These are phyloP conservation scores for Apiospora kogelbergensis DNA, from an alignment of 2,329 filamentous ascomycete genomes.

Conservation along the genomic window DNA sequence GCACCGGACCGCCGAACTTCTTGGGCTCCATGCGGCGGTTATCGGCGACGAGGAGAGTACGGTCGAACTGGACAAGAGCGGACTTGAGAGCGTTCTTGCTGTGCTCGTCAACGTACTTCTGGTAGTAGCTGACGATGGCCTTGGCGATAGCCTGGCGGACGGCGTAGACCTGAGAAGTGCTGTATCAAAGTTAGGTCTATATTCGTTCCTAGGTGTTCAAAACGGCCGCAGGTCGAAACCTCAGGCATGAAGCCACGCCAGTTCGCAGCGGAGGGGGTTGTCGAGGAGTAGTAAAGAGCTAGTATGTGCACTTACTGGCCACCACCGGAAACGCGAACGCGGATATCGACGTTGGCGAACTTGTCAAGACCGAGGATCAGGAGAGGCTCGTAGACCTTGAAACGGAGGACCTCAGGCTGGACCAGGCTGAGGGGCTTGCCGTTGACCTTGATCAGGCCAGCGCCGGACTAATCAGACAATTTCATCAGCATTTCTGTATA, in stretches of 20 bases:
- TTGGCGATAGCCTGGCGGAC: constrained; percentile 99
- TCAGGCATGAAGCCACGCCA: not conserved
- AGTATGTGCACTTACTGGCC: constrained; percentile 61
- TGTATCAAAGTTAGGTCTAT: not conserved
- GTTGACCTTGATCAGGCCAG: constrained; percentile 96
- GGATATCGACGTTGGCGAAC: constrained; percentile 95
- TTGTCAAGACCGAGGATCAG: constrained; percentile 97
- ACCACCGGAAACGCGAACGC: constrained; percentile 93
- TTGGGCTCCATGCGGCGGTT: constrained; percentile 99
- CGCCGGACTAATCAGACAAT: constrained; percentile 24
- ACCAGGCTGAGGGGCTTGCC: constrained; percentile 92
- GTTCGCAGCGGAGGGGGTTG: not conserved
- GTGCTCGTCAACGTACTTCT: constrained; percentile 99
- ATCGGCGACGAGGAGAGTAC: constrained; percentile 96
- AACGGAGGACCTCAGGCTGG: constrained; percentile 94
- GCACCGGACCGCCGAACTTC: constrained; percentile 96
- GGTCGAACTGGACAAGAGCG: constrained; percentile 92
- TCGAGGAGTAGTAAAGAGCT: not conserved
- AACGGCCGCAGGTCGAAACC: not conserved
- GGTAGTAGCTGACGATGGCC: constrained; percentile 97
- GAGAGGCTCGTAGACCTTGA: constrained; percentile 99
- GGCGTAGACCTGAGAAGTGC: constrained; percentile 91
- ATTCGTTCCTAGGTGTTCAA: not conserved
- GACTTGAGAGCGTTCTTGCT: constrained; percentile 99
- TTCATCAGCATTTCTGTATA: constrained; percentile 17